Evolutionary conservation across 805 yeast genomes (phyloP).

Genomic region (Wickerhamiella allomyrinae): DNA sequence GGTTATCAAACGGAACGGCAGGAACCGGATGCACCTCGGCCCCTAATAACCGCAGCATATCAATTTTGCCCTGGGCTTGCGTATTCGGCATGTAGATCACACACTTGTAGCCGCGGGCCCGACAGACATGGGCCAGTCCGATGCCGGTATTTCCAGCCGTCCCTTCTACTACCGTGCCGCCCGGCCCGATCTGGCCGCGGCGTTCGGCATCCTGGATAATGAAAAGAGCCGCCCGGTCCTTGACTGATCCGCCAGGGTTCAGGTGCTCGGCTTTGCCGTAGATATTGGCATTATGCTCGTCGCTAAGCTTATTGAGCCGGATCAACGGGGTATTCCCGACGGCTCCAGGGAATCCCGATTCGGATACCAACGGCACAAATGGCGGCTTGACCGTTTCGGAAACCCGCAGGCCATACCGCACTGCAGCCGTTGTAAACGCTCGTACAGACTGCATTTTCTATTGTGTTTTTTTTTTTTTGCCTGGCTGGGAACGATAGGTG

Average conservation of each 20-base stretch:
- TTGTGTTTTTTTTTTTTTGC: too few species aligned
- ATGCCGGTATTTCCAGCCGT: constrained; percentile 96
- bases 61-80: constrained; percentile 67
- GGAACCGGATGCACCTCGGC: constrained; percentile 85
- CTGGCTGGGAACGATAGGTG: too few species aligned
- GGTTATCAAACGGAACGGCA: constrained; percentile 68
- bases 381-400: constrained; percentile 21
- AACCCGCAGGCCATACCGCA: background rate
- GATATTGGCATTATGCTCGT: constrained; percentile 52
- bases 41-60: constrained; percentile 58
- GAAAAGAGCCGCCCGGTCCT: constrained; percentile 77
- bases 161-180: constrained; percentile 84
- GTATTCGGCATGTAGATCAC: constrained; percentile 87
- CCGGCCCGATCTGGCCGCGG: constrained; percentile 41
- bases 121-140: constrained; percentile 65
- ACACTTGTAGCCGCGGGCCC: constrained; percentile 71
- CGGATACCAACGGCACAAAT: constrained; percentile 51
- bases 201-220: constrained; percentile 67
- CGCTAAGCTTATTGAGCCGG: constrained; percentile 41
- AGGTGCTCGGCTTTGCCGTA: constrained; percentile 85
- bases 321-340: constrained; percentile 89
- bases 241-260: constrained; percentile 90
- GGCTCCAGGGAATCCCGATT: constrained; percentile 61
- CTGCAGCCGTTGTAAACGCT: background rate
- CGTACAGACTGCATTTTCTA: too few species aligned